Base-by-base conservation (phyloP, 2,329 filamentous ascomycete genomes). In the Colletotrichum horii region DNA sequence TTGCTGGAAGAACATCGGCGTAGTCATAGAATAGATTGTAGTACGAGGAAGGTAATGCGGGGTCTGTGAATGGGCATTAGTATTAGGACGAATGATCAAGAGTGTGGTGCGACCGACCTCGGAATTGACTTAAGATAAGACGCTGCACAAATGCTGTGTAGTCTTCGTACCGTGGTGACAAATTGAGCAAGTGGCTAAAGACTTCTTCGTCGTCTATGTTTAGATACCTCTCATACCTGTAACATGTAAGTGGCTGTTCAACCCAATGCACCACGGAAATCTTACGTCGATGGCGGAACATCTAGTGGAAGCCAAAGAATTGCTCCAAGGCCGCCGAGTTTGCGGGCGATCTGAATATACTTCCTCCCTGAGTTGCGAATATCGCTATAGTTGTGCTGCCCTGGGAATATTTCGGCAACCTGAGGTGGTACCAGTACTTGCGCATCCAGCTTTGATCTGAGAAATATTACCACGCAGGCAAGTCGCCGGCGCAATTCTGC, bases 231-330 rank as follows among this genome's bases (percentile, higher is more conserved):
- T 84, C 83, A 12, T 83, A 84, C 7, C 83, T 82, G 67, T 6
- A 15, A 4, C 7, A 28, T 30, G 24, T 73, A 62, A 55, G 34
- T 60, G 32, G 2, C 28, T 8, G 9, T 61, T 36, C 19, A 8
- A 6, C 43, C 2, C 43, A 52, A 52, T 52, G n/a, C 43, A 52
- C 43, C 2, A 22, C 1, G 6, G 28, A 1, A n/a, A 3, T 75
- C 82, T 79, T n/a, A 84, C 82, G 83, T 84, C 2, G 83, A 84
- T 12, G 80, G 77, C 0, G 83, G 83, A 1, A 84, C 78, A 8
- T 81, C 80, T 8, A 80, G 19, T 0, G 83, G 83, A 15, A 84
- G 79, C 83, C 83, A 84, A 14, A 83, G 75, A 4, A 84, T 75
- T 0, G 81, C 79, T 0, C 83, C 82, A 4, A 83, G 74, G 2